These are phyloP conservation scores for Chlorella sp. DNA, from an alignment of 139 green algal species.

Conservation along the genomic window DNA sequence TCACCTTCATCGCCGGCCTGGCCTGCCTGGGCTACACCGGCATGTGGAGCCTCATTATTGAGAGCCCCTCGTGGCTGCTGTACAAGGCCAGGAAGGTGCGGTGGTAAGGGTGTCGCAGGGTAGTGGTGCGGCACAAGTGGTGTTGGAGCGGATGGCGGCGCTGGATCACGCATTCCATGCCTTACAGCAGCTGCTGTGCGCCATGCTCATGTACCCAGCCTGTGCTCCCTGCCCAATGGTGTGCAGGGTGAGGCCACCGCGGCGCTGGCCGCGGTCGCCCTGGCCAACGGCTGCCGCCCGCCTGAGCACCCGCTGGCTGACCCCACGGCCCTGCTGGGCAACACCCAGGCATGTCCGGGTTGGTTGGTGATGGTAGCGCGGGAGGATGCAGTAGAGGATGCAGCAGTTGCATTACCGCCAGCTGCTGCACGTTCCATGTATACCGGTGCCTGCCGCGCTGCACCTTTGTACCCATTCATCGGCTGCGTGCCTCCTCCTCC, in stretches of 20 bases:
- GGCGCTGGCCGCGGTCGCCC: constrained; percentile 55
- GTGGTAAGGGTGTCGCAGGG: too few species aligned
- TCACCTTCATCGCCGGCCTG: constrained; percentile 48
- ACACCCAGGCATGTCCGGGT: constrained; percentile 11
- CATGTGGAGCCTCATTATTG: constrained; percentile 50
- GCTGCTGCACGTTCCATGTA: too few species aligned
- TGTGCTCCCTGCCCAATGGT: not conserved
- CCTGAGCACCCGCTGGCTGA: constrained; percentile 59
- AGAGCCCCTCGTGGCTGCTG: constrained; percentile 71
- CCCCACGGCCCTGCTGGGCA: constrained; percentile 20
- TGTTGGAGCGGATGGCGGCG: too few species aligned
- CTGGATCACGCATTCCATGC: too few species aligned
- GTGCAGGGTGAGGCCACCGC: constrained; percentile 61
- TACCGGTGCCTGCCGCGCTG: too few species aligned
- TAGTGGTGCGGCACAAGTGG: too few species aligned
- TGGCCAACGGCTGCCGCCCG: constrained; percentile 56
- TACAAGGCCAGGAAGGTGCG: constrained; percentile 51
- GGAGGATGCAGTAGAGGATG: too few species aligned
- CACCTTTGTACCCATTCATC: too few species aligned
- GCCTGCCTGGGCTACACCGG: constrained; percentile 33
- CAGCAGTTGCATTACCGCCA: too few species aligned
- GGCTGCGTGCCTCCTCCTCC: not conserved
- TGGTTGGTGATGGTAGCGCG: not conserved
- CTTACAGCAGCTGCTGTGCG: not conserved
- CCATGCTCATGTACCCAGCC: not conserved